phyloP scores from a whole-genome alignment of 1,284 basidiomycete species.

The Cryptococcus sp. region DNA sequence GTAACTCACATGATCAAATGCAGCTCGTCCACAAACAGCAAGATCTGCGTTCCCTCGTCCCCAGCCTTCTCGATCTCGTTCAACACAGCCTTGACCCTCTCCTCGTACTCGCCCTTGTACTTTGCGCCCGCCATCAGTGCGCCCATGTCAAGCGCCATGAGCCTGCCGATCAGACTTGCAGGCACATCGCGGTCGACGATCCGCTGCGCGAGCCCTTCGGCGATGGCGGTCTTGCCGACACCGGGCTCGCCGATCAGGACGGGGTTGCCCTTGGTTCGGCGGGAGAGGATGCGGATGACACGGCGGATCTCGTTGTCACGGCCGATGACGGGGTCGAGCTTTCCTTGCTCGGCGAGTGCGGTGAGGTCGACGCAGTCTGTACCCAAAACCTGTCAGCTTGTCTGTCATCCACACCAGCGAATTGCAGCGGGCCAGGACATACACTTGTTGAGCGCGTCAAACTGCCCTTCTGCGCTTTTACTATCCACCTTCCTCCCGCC shows the following conservation, averaged over 20 bases:
- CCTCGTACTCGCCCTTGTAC: conserved; percentile 97
- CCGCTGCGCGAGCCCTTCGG: conserved; percentile 92
- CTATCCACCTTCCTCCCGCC: conserved; percentile 56
- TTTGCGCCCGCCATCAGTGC: conserved; percentile 61
- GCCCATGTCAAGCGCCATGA: conserved; percentile 81
- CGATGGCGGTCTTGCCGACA: conserved; percentile 90
- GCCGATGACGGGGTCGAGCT: conserved; percentile 60
- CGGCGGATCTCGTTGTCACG: conserved; percentile 55
- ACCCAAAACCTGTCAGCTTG: conserved; percentile 4
- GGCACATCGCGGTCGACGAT: conserved; percentile 95
- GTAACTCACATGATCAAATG: conserved; percentile 79
- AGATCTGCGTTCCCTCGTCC: conserved; percentile 76
- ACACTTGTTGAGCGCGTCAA: conserved; percentile 53
- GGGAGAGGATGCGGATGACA: conserved; percentile 68
- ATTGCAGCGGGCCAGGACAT: conserved; percentile 22
- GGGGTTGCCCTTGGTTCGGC: conserved; percentile 61
- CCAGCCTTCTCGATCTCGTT: conserved; percentile 86
- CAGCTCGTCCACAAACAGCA: conserved; percentile 93
- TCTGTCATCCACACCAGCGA: background rate
- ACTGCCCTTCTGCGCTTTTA: conserved; percentile 53
- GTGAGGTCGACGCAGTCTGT: conserved; percentile 49
- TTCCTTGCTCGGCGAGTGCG: conserved; percentile 53
- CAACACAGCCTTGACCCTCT: conserved; percentile 88
- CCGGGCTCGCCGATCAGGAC: conserved; percentile 74
- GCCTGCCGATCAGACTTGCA: conserved; percentile 73